Evolutionary conservation across 345 rosid genomes (phyloP).

Genomic region (Boechera stricta): DNA sequence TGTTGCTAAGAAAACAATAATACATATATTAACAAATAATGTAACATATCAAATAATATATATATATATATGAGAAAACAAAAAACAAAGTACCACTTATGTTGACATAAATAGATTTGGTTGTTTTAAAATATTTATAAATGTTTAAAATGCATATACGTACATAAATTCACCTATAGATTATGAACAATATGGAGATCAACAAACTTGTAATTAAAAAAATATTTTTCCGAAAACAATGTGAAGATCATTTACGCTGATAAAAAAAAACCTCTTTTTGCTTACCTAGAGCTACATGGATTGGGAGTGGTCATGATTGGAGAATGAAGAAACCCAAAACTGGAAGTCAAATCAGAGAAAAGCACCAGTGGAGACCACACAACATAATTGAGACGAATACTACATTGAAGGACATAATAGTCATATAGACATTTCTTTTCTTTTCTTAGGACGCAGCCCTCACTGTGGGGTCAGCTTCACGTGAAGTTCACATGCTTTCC

Average conservation of each 20-base stretch:
- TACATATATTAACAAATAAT: no score
- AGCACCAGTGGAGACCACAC: slow-evolving; percentile 12
- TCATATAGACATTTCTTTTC: neutral
- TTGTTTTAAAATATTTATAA: neutral
- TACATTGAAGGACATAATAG: slow-evolving; percentile 2
- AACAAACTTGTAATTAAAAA: no score
- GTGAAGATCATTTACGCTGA: no score
- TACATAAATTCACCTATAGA: neutral
- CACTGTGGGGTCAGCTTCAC: slow-evolving; percentile 43
- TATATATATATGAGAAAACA: no score
- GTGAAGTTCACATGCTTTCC: slow-evolving; percentile 59
- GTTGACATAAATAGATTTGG: neutral
- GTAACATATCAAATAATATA: no score
- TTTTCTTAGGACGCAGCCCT: slow-evolving; percentile 3
- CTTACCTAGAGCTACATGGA: neutral
- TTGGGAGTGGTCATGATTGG: slow-evolving; percentile 28
- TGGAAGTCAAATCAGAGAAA: slow-evolving; percentile 37
- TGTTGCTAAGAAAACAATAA: no score
- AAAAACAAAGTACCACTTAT: neutral
- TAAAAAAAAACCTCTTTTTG: neutral
- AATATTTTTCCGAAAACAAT: no score
- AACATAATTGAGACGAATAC: neutral
- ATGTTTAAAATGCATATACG: neutral
- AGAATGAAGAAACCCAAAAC: slow-evolving; percentile 30
- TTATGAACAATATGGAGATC: neutral